Percentiles rank a stretch among this genome's conserved stretches.
Conservation (phyloP, 2,329 filamentous ascomycete species). For the Coleophoma eucalyptorum region DNA sequence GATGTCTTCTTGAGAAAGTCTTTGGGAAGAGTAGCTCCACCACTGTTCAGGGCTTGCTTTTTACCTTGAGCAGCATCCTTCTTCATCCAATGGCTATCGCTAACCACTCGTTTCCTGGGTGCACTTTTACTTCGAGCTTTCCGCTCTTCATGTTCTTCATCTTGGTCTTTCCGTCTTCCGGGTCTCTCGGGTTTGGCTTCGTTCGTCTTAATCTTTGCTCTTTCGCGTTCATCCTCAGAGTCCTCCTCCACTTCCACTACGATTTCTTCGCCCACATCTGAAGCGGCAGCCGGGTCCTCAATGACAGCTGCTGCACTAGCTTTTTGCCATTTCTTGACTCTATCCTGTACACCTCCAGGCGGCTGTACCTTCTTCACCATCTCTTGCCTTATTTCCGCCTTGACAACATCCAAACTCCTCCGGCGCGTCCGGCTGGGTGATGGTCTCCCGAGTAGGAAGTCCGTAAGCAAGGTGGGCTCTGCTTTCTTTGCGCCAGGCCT, state of each 20-base stretch:
- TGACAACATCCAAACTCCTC: conserved; percentile 54
- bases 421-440: conserved; percentile 53
- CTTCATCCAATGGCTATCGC: conserved; percentile 81
- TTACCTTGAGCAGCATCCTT: conserved; percentile 33
- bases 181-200: conserved; percentile 6
- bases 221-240: conserved; percentile 59
- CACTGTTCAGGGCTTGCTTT: conserved; percentile 43
- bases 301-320: conserved; percentile 64
- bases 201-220: conserved; percentile 40
- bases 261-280: conserved; percentile 57
- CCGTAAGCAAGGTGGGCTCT: conserved; percentile 47
- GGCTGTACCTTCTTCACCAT: conserved; percentile 55
- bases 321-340: conserved; percentile 83
- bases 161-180: conserved; percentile 21
- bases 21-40: conserved; percentile 44
- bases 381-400: conserved; percentile 48
- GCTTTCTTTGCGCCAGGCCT: conserved; percentile 16
- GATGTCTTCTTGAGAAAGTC: conserved; percentile 51
- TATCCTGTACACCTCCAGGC: conserved; percentile 68
- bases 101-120: conserved; percentile 88
- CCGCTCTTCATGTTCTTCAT: conserved; percentile 21
- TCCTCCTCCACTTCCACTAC: conserved; percentile 55
- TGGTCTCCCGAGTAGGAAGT: conserved; percentile 55
- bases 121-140: conserved; percentile 20
- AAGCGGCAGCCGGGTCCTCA: conserved; percentile 44